Base-by-base conservation (phyloP, 495 filamentous ascomycete genomes). In the Penicillium angulare region DNA sequence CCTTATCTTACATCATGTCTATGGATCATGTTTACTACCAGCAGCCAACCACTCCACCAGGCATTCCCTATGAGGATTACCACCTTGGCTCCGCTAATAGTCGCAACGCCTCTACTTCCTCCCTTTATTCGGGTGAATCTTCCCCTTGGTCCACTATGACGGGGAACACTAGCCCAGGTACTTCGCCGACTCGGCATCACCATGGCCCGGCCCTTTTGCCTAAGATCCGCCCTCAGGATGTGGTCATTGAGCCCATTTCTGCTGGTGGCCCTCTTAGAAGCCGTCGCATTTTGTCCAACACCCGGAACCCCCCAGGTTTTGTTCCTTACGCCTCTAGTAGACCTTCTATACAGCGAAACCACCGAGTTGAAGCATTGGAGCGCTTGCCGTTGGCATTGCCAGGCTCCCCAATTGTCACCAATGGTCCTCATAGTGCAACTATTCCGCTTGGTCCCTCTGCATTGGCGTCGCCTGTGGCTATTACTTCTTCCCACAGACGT, bases 221-320 rank as follows among this genome's bases (percentile, higher is more conserved):
- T 50, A 92, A 88, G 76, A 89, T 95, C 69, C 81, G 91, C 40
- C 81, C 81, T 51, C 89, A 95, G 66, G 91, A 95, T 72, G 86
- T 92, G 72, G 75, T 83, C 44, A 79, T 91, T 50, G 79, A 86
- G 52, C 77, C 79, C 12, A 61, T 69, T 17, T 71, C 72, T 40
- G 48, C 60, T 21, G 55, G 56, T 17, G 72, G 69, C 15, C 72
- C 73, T 24, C 70, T 68, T 22, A 71, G 75, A 33, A 79, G 83
- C 56, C 74, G 75, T 42, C 72, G 79, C 49, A 79, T 82, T 22
- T 64, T 79, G 22, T 86, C 84, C 3, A 79, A 73, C 47, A 78
- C 81, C 5, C 74, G 73, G 43, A 82, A 80, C 47, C 67, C 74
- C 10, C 68, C 76, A 8, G 66, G 68, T 6, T 78, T 75, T 50